Evolutionary conservation across 805 yeast genomes (phyloP).

Genomic region (Spathaspora sp.): DNA sequence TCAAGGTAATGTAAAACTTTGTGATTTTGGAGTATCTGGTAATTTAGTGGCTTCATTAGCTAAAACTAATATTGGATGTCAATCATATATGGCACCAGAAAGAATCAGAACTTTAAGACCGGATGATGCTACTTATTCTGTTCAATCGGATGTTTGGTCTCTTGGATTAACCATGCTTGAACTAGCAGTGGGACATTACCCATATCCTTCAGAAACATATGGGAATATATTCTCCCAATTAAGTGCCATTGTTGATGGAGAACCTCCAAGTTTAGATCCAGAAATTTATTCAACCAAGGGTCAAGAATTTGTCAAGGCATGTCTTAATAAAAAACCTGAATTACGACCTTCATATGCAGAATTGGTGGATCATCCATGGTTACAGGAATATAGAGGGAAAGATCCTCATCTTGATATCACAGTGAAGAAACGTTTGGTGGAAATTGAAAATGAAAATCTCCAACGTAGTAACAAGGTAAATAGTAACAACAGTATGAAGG

Average conservation of each 20-base stretch:
- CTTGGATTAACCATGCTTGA: conserved; percentile 86
- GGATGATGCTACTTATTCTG: conserved; percentile 79
- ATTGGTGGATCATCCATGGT: conserved; percentile 82
- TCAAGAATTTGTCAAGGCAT: conserved; percentile 70
- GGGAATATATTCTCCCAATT: conserved; percentile 88
- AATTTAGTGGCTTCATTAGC: conserved; percentile 93
- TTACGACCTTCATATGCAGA: conserved; percentile 77
- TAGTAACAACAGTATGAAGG: not conserved
- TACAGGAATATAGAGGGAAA: conserved; percentile 44
- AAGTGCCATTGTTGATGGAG: conserved; percentile 95
- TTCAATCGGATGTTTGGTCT: conserved; percentile 95
- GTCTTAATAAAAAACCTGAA: conserved; percentile 77
- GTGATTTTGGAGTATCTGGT: conserved; percentile 96
- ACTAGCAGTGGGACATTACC: conserved; percentile 86
- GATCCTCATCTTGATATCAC: conserved; percentile 28
- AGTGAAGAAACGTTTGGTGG: conserved; percentile 18
- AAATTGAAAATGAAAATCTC: conserved; percentile 9
- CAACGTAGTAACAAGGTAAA: not conserved
- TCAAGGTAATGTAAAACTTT: conserved; percentile 80
- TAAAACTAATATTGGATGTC: conserved; percentile 94
- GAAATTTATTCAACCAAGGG: conserved; percentile 70
- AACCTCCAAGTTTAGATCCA: conserved; percentile 77
- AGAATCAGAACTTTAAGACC: conserved; percentile 75
- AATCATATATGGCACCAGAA: conserved; percentile 98
- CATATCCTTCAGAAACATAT: conserved; percentile 94